Evolutionary conservation across 495 filamentous ascomycete genomes (phyloP).

Genomic region (Neurospora hispaniola): DNA sequence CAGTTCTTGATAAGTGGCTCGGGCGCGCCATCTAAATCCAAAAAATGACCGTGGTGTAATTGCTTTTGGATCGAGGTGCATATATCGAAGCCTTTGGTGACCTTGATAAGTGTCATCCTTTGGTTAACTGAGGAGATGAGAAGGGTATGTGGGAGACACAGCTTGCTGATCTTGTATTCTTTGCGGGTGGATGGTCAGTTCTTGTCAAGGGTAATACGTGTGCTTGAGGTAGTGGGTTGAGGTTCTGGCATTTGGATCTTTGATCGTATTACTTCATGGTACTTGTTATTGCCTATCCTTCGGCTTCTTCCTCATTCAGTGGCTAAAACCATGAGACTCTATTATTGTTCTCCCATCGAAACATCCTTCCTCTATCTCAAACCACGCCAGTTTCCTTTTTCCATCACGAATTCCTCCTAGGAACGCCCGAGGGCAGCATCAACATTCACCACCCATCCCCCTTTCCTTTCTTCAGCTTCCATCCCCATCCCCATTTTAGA

Average conservation of each 20-base stretch:
- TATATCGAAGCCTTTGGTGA: too few relatives aligned
- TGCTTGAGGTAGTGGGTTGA: background rate
- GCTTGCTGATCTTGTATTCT: background rate
- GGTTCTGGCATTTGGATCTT: background rate
- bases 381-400: background rate
- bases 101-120: background rate
- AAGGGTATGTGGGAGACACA: background rate
- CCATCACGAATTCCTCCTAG: too few relatives aligned
- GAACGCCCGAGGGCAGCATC: too few relatives aligned
- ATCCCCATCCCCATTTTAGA: background rate
- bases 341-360: background rate
- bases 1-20: too few relatives aligned
- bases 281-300: background rate
- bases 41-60: too few relatives aligned
- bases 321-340: background rate
- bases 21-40: too few relatives aligned
- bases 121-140: background rate
- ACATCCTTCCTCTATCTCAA: background rate
- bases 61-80: too few relatives aligned
- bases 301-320: background rate
- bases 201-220: background rate
- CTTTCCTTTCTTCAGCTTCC: too few relatives aligned
- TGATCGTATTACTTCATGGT: background rate
- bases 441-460: too few relatives aligned
- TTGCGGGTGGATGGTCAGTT: background rate